Conservation (phyloP, 768 basidiomycete species). For the Auriscalpium vulgare region DNA sequence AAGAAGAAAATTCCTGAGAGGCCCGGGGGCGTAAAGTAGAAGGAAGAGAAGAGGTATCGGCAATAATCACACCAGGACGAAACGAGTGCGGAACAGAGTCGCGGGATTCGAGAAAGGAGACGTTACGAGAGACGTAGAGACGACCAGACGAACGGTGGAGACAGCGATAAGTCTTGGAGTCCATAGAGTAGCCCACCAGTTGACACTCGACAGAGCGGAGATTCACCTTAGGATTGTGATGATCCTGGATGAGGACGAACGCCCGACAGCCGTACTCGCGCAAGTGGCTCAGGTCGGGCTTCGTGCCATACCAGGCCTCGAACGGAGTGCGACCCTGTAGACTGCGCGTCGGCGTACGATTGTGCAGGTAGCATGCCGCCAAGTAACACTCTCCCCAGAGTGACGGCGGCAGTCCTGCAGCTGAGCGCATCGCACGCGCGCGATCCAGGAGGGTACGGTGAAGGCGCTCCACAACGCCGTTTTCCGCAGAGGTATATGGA, state of each 20-base stretch:
- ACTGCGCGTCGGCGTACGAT: background rate
- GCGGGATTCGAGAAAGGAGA: slow-evolving; percentile 14
- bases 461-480: slow-evolving; percentile 28
- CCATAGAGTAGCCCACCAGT: slow-evolving; percentile 17
- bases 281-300: slow-evolving; percentile 17
- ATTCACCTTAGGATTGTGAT: slow-evolving; percentile 17
- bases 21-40: background rate
- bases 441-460: slow-evolving; percentile 26
- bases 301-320: slow-evolving; percentile 6
- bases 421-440: slow-evolving; percentile 2
- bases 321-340: background rate
- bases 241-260: slow-evolving; percentile 15
- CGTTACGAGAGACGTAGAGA: slow-evolving; percentile 12
- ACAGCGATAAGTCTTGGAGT: slow-evolving; percentile 20
- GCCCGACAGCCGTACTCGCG: slow-evolving; percentile 20
- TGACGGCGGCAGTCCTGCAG: background rate
- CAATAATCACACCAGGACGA: background rate
- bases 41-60: background rate
- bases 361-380: background rate
- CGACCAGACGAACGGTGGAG: slow-evolving; percentile 11
- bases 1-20: background rate
- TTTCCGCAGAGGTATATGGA: slow-evolving; percentile 30
- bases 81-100: background rate
- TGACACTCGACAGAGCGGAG: slow-evolving; percentile 14
- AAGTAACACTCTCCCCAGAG: background rate